Evolutionary conservation across 805 yeast species (phyloP), one percentile per base, ranked within the genome.

Genomic region (Teunomyces barrocoloradensis): DNA sequence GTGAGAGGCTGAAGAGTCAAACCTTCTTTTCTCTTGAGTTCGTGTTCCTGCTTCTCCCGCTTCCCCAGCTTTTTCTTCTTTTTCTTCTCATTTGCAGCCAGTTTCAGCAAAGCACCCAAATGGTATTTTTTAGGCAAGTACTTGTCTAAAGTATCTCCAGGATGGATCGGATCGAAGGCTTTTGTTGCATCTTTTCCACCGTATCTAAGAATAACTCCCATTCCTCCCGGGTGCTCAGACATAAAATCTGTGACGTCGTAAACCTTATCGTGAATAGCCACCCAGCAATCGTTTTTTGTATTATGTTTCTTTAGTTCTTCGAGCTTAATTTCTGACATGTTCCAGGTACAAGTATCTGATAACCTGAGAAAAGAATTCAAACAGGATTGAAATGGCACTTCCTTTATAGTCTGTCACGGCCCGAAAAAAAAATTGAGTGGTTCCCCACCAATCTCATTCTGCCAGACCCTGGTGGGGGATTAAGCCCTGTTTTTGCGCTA

Each of bases 91-190:
- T 25, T 43, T 21, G 34, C 36, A 20, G 30, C 40, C 21, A 40
- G 44, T 42, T 46, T 51, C 21, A 58, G 69, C 6, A 69, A 71
- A 9, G 61, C 67, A 1, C 77, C 77, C 43, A 59, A 54, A 49
- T 68, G 74, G 33, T 59, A 61, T 47, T 70, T 59, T 4, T 57
- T 53, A 2, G 64, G 95, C 33, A 88, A 65, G 56, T 82, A 82
- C 59, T 84, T 83, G 25, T 80, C 82, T 45, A 92, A 74, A 5
- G 89, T 86, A 57, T 90, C 96, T n/a, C 85, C 80, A 0, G 98
- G 94, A 65, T 92, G 99, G 50, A 92, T 77, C 15, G 96, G 96
- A 49, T 85, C 88, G 61, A 89, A 92, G 7, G 88, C 81, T 56
- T 85, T 83, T 6, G 94, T 85, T 9, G 92, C 96, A 51, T 71